Evolutionary conservation across 1,284 basidiomycete genomes (phyloP).

Genomic region (Exobasidium cylindrosporum): DNA sequence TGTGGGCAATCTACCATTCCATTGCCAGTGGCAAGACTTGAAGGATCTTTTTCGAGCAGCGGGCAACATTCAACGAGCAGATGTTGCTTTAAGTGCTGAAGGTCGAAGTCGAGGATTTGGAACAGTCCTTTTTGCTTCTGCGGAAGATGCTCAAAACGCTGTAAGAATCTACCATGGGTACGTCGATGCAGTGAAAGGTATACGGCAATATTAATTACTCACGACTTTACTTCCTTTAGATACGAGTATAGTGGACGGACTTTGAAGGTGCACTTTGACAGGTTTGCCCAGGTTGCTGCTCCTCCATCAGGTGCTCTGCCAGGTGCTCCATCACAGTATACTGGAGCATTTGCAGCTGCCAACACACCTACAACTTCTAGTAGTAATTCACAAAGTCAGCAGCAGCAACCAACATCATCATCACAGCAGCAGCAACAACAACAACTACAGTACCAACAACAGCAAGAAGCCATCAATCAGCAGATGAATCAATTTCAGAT

Average conservation of each 20-base stretch:
- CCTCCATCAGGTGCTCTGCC: conserved; percentile 25
- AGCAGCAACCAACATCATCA: conserved; percentile 18
- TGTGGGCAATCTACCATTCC: conserved; percentile 53
- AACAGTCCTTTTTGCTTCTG: conserved; percentile 82
- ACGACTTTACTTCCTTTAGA: conserved; percentile 60
- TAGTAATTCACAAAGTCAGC: neutral
- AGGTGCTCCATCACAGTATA: conserved; percentile 50
- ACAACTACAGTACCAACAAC: conserved; percentile 19
- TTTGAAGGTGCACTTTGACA: conserved; percentile 80
- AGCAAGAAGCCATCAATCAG: conserved; percentile 11
- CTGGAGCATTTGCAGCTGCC: conserved; percentile 45
- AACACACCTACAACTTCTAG: conserved; percentile 24
- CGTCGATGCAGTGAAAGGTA: too few relatives aligned
- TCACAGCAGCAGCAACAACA: conserved; percentile 18
- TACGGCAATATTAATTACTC: neutral
- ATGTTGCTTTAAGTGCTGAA: conserved; percentile 85
- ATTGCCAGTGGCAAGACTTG: conserved; percentile 55
- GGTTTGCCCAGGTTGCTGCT: conserved; percentile 29
- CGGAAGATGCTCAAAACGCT: conserved; percentile 84
- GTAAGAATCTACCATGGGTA: conserved; percentile 60
- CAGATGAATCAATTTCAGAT: conserved; percentile 19
- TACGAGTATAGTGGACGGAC: conserved; percentile 81
- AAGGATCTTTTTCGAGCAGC: conserved; percentile 51
- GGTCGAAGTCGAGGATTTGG: conserved; percentile 89
- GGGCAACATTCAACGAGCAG: conserved; percentile 81